Evolutionary conservation across 768 basidiomycete genomes (phyloP), one percentile per base, ranked within the genome.

Genomic region (Leccinum broughii): DNA sequence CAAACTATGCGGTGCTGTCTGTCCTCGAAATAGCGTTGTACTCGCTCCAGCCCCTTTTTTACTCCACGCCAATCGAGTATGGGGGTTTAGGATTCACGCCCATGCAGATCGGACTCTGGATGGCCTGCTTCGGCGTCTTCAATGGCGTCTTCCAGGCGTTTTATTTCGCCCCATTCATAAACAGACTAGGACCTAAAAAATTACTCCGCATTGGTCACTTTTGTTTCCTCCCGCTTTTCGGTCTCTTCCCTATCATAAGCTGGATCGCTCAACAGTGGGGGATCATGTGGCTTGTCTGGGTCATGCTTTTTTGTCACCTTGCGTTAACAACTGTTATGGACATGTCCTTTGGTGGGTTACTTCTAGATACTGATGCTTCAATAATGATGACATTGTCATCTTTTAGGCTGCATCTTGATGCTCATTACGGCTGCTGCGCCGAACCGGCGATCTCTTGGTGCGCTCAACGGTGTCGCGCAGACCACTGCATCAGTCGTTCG

Each of bases 381-480:
- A 32, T 34, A 14, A 50, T 60, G 57, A 56, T 56, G 10, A 15
- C 22, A 20, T 8, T 17, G 10, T 59, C 39, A 15, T 39, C 15
- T 39, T 39, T 3, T 35, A 89, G 89, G 87, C 11, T 85, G 87
- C 50, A 77, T 89, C 46, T 83, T 90, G 66, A 88, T 91, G 62
- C 88, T 84, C 65, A 86, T 91, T 60, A 80, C 83, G 11, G 81
- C 83, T 26, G 77, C 88, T 28, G 77, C 89, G 0, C 89, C 90
- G 7, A 88, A 88, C 63, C 78, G 79, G 56, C 81, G 84, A 32
- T 83, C 83, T 4, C 78, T 90, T n/a, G 89, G 89, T 41, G 80
- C 87, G 6, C 85, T 85, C 22, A 89, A 90, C 64, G 89, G 89
- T 35, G 67, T 70, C 17, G 67, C 66, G 51, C 74, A 73, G 62